These are phyloP conservation scores for Phytophthora multivora DNA, from an alignment of 352 stramenopile species.

Conservation along the genomic window DNA sequence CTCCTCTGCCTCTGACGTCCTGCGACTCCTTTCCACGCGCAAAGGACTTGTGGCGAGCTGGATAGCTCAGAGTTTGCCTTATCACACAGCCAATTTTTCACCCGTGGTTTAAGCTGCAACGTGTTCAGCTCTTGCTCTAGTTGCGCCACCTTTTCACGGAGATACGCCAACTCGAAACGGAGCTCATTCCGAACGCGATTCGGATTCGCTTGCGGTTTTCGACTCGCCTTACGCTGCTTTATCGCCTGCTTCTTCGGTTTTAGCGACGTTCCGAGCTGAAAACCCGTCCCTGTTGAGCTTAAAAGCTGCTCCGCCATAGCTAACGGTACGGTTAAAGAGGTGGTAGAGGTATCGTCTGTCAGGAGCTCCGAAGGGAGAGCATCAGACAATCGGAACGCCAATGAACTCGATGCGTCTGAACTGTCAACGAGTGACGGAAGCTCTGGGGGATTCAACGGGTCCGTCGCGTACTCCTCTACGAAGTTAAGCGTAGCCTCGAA, in stretches of 20 bases:
- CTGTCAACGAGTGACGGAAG: constrained; percentile 4
- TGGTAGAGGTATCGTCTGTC: background rate
- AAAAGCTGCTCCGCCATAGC: constrained; percentile 9
- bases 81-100: constrained; percentile 10
- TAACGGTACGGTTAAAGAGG: constrained; percentile 1
- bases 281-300: background rate
- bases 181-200: constrained; percentile 29
- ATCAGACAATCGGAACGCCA: constrained; percentile 12
- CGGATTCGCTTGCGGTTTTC: constrained; percentile 25
- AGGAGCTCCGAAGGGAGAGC: constrained; percentile 5
- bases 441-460: constrained; percentile 4
- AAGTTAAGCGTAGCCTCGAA: constrained; percentile 24
- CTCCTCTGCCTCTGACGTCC: constrained; percentile 29
- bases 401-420: constrained; percentile 13
- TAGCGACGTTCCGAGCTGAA: constrained; percentile 8
- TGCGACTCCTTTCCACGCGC: constrained; percentile 24
- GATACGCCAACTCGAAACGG: constrained; percentile 64
- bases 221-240: constrained; percentile 4
- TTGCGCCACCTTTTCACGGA: constrained; percentile 57
- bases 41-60: constrained; percentile 4
- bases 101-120: constrained; percentile 11
- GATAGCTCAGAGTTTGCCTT: background rate
- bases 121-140: constrained; percentile 50
- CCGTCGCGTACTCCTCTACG: constrained; percentile 17
- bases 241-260: background rate